Base-by-base conservation (phyloP, 1,284 basidiomycete species). In the Pseudozyma tsukubaensis region DNA sequence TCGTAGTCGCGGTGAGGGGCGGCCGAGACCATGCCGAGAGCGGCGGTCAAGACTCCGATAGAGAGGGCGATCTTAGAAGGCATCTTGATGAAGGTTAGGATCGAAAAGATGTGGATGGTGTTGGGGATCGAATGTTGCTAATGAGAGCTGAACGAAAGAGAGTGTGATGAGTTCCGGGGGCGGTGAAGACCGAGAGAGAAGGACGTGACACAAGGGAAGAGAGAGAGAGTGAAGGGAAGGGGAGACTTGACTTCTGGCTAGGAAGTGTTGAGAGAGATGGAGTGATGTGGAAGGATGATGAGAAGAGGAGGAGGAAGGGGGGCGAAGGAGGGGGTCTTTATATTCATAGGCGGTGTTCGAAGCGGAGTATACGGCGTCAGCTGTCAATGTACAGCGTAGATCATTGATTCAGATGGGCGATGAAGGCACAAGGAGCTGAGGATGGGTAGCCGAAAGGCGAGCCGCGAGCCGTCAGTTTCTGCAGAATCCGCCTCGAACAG, bases 61-160 rank as follows among this genome's bases (percentile, higher is more conserved):
- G 67, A 70, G 36, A 75, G 72, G 13, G 67, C 63, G 42, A 75
- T 71, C 64, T 75, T 70, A 57, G 72, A 71, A 54, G 63, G 59
- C 72, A 71, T 75, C 59, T 59, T 67, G 48, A 55, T 50, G 8
- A 37, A 19, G 49, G 44, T n/a, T 40, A 13, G 21, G 42, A 21
- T 52, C 8, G 51, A 36, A 39, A 36, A 50, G 43, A 21, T 36
- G 45, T 42, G n/a, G 19, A 10, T 53, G 13, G 16, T 43, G 32
- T 40, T n/a, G n/a, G n/a, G n/a, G n/a, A n/a, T n/a, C n/a, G n/a
- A n/a, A n/a, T 48, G 42, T 36, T 45, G 43, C 24, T 5, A n/a
- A n/a, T 29, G 47, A 49, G 45, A 50, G 36, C 37, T 57, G 36
- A 50, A 50, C 19, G 37, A 29, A 55, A 55, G 51, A 59, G 67